These are phyloP conservation scores for Phytopythium cucurbitacearum DNA, from an alignment of 352 stramenopile genomes.

Conservation along the genomic window DNA sequence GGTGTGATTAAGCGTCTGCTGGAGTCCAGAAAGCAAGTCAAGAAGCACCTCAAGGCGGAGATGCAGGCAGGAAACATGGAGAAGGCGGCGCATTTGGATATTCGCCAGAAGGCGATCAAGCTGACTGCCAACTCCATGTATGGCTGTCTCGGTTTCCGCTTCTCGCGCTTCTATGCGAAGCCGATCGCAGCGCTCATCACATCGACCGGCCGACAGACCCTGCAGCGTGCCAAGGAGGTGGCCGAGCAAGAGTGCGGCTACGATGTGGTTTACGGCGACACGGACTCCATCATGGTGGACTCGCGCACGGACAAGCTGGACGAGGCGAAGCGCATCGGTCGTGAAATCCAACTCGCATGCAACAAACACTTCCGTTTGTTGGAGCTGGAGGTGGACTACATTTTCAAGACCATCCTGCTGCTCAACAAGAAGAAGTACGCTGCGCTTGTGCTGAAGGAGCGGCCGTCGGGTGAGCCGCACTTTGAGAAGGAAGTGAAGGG, in stretches of 20 bases:
- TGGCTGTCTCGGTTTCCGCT: conserved; percentile 98
- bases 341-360: conserved; percentile 96
- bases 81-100: conserved; percentile 92
- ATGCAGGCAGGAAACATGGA: conserved; percentile 85
- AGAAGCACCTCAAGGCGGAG: conserved; percentile 95
- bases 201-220: conserved; percentile 96
- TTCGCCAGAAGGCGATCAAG: conserved; percentile 99
- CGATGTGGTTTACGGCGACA: conserved; percentile 99
- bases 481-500: conserved; percentile 98
- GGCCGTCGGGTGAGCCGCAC: conserved; percentile 31
- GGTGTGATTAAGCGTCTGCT: conserved; percentile 97
- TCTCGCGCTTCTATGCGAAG: conserved; percentile 98
- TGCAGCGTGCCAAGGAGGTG: conserved; percentile 97
- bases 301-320: conserved; percentile 85
- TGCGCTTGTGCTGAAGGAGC: conserved; percentile 92
- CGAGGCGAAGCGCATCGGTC: conserved; percentile 92
- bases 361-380: conserved; percentile 99
- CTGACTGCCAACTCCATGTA: conserved; percentile 99
- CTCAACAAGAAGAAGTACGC: conserved; percentile 99
- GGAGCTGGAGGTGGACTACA: conserved; percentile 99
- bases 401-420: conserved; percentile 99
- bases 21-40: conserved; percentile 96
- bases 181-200: conserved; percentile 99
- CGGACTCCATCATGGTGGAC: conserved; percentile 99
- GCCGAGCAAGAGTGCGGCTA: conserved; percentile 96